phyloP scores from a whole-genome alignment of 371 early-diverging fungal genomes.

The Astathelohania contejeani region DNA sequence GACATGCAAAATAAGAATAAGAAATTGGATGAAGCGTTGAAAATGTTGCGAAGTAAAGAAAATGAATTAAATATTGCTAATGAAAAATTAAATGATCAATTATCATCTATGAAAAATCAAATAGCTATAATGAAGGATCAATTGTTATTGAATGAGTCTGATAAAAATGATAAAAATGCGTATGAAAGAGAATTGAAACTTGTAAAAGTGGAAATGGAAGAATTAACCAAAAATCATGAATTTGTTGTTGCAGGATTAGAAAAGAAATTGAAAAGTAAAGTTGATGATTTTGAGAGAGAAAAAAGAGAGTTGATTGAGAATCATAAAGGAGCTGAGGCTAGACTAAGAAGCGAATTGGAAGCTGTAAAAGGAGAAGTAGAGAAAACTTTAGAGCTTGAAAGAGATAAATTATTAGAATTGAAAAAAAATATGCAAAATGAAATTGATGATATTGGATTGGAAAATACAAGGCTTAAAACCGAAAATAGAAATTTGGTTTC shows the following conservation, averaged over 20 bases:
- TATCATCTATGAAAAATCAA: neutral
- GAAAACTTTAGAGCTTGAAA: no score
- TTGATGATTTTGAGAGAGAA: neutral
- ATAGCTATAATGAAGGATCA: neutral
- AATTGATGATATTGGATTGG: no score
- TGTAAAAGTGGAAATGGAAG: neutral
- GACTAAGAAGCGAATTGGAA: no score
- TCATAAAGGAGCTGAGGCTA: no score
- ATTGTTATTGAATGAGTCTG: neutral
- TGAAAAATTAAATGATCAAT: neutral
- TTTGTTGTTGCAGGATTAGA: neutral
- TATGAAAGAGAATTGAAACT: neutral
- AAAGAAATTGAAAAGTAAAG: neutral
- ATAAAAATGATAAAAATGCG: neutral
- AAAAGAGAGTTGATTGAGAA: no score
- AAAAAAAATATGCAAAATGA: no score
- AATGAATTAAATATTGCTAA: neutral
- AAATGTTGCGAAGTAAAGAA: neutral
- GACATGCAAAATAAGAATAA: constrained; percentile 7
- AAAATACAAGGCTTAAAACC: neutral
- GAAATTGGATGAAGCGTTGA: constrained; percentile 1
- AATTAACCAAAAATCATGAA: neutral
- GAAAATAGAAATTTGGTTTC: neutral
- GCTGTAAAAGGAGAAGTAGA: no score
- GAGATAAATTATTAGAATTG: no score